A percentile compares a stretch with the other conserved stretches of the same genome.
These are phyloP conservation scores for Candida ovalis DNA, from an alignment of 805 yeast genomes.

Conservation along the genomic window DNA sequence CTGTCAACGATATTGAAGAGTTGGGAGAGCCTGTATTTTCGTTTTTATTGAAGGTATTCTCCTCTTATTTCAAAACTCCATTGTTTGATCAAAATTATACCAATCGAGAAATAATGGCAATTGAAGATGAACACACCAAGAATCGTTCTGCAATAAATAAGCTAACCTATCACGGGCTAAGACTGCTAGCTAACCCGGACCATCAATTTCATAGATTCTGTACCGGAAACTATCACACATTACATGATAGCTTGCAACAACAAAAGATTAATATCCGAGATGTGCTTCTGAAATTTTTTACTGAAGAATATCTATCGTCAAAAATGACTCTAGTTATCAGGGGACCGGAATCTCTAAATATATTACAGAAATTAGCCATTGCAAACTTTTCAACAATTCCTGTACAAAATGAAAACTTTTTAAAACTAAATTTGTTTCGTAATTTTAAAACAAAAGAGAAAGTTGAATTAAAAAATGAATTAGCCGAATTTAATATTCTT, in stretches of 20 bases:
- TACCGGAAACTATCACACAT: conserved; percentile 58
- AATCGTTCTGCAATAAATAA: conserved; percentile 44
- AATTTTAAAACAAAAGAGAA: neutral
- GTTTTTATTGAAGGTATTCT: conserved; percentile 43
- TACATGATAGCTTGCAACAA: conserved; percentile 33
- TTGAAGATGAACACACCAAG: conserved; percentile 64
- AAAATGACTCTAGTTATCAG: conserved; percentile 57
- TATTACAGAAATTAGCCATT: conserved; percentile 48
- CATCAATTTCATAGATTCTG: conserved; percentile 62
- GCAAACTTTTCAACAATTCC: conserved; percentile 37
- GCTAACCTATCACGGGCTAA: conserved; percentile 54
- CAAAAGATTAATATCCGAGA: conserved; percentile 35
- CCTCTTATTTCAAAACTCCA: conserved; percentile 50
- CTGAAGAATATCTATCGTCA: conserved; percentile 38
- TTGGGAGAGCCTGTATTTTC: conserved; percentile 37
- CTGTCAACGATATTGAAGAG: conserved; percentile 16
- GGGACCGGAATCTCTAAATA: conserved; percentile 64
- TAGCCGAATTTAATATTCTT: conserved; percentile 7
- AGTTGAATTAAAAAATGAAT: neutral
- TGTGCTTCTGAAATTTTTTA: conserved; percentile 37
- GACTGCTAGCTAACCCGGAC: conserved; percentile 41
- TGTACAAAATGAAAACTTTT: neutral
- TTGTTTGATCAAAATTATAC: conserved; percentile 40
- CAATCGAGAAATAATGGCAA: conserved; percentile 52
- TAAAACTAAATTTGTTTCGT: neutral